A percentile compares a stretch with the other conserved stretches of the same genome.
Conservation (phyloP, 129 eudicot genomes). For the Lactuca saligna region DNA sequence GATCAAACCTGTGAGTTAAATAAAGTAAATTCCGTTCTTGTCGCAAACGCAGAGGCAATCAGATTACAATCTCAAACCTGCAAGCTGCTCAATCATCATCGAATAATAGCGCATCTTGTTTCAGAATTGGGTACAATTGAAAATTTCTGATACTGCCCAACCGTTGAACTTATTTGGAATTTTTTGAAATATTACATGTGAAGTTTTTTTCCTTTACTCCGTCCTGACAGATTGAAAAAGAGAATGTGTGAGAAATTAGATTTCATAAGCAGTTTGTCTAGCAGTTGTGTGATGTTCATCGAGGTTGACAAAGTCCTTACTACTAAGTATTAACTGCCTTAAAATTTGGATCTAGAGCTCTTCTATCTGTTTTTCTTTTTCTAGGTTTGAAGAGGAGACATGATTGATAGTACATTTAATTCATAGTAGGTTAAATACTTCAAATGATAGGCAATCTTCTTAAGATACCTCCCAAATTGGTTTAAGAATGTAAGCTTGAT, state of each 20-base stretch:
- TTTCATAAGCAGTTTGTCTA: neutral
- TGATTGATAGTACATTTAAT: neutral
- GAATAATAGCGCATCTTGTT: constrained; percentile 92
- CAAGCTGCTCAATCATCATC: constrained; percentile 66
- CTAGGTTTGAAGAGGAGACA: too few species aligned
- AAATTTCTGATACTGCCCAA: neutral
- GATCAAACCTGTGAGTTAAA: neutral
- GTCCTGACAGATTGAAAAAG: too few species aligned
- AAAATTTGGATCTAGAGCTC: too few species aligned
- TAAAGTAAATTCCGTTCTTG: constrained; percentile 66
- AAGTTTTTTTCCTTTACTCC: neutral
- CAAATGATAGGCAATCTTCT: neutral
- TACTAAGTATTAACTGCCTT: too few species aligned
- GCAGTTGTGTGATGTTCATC: too few species aligned
- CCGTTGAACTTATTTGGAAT: neutral
- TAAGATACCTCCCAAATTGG: neutral
- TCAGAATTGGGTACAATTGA: constrained; percentile 74
- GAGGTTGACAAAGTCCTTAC: too few species aligned
- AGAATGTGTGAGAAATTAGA: neutral
- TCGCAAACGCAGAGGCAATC: constrained; percentile 65
- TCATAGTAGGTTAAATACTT: too few species aligned
- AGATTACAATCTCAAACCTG: constrained; percentile 65
- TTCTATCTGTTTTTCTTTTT: too few species aligned
- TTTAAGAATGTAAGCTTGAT: constrained; percentile 47
- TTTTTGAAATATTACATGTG: neutral